Evolutionary conservation across 768 basidiomycete genomes (phyloP), one percentile per base, ranked within the genome.

Genomic region (Sporobolomyces pararoseus): DNA sequence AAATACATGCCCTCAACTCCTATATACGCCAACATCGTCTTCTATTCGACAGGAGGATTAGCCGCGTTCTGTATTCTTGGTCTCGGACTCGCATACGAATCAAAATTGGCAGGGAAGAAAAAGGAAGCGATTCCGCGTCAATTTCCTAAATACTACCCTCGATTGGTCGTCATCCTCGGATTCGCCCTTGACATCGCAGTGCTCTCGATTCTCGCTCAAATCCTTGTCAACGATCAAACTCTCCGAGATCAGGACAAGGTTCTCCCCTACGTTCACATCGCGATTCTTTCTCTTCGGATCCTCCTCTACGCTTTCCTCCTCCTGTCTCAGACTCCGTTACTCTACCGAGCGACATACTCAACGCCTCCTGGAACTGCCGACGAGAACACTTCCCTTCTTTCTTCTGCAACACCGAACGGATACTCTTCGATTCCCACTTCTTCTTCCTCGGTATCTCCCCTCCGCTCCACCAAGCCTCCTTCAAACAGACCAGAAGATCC

Each of bases 1-100:
- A 27, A 13, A 51, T 70, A 44, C 68, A 86, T 86, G 12, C 89
- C 86, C 1, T 91, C 91, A 73, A 89, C 91, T 13, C 92, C 92
- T 0, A 90, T 92, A 0, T 93, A 90, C 1, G 91, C 90, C 31
- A 97, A 95, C 62, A 96, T 89, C 27, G 92, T 93, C 2, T 91
- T 87, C 76, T 96, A 95, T 81, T 90, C 90, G 3, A 91, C 92
- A 0, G 91, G 91, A 0, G 94, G 94, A 31, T 52, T 76, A 14
- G 65, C 71, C 1, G 74, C 71, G 9, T 68, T 89, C 53, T 51
- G 50, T 27, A 27, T 67, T 25, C 59, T 59, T 42, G 72, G 68
- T 2, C n/a, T 49, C 44, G 81, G 91, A 57, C 88, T 89, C 19
- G 85, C 86, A 14, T 81, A 90, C 51, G 90, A 90, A 13, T 83